Conservation (phyloP, 176 grass and related monocot species). For the Rhynchospora tenuis region DNA sequence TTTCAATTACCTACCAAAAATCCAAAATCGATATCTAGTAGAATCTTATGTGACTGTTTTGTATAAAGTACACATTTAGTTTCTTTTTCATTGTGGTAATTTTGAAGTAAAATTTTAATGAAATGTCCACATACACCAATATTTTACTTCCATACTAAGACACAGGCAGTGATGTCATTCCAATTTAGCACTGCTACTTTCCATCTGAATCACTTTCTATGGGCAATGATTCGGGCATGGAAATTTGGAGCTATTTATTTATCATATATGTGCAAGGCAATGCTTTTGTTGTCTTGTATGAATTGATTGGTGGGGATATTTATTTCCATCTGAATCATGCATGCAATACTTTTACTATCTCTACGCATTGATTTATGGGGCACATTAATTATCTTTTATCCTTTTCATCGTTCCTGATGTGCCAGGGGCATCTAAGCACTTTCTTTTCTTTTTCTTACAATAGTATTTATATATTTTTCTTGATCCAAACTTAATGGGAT, state of each 20-base stretch:
- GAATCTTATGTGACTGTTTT: neutral
- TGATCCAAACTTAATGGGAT: neutral
- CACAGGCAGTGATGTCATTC: neutral
- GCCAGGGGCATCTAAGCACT: neutral
- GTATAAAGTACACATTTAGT: neutral
- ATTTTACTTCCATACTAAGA: neutral
- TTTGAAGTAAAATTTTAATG: neutral
- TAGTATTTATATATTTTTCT: neutral
- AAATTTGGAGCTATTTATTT: neutral
- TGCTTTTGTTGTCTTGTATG: neutral
- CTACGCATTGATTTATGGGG: neutral
- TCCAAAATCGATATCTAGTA: neutral
- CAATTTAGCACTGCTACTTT: neutral
- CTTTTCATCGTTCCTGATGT: neutral
- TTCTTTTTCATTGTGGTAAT: neutral
- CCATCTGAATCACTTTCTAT: neutral
- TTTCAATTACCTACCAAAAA: neutral
- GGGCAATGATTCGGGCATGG: neutral
- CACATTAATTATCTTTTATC: neutral
- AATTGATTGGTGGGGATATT: neutral
- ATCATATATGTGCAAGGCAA: neutral
- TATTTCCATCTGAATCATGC: too few relatives aligned
- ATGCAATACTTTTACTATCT: too few relatives aligned
- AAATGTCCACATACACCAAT: neutral
- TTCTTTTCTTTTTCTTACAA: neutral